Evolutionary conservation across 148 eudicot genomes (phyloP).

Genomic region (Chenopodium album): DNA sequence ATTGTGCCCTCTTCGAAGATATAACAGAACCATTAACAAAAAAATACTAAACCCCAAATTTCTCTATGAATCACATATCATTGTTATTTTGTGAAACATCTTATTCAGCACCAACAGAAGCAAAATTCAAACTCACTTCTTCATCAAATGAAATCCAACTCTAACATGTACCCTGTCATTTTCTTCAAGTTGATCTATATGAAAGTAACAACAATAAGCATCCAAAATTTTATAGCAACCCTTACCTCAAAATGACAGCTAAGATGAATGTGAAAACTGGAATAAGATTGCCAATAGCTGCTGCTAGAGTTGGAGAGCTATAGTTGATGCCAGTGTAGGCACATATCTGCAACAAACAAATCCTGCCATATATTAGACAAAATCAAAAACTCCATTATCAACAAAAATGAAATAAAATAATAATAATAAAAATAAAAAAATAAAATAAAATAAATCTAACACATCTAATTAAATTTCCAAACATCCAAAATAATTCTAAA

Average conservation of each 20-base stretch:
- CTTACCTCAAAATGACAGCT: conserved; percentile 54
- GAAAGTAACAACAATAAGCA: background rate
- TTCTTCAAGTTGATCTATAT: background rate
- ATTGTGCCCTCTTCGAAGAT: no score
- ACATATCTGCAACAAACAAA: conserved; percentile 49
- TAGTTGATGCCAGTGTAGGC: conserved; percentile 53
- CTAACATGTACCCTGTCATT: background rate
- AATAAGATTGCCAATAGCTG: conserved; percentile 65
- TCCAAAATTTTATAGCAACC: background rate
- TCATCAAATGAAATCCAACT: background rate
- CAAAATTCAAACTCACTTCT: background rate
- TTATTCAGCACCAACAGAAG: no score
- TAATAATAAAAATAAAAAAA: no score
- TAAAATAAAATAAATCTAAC: background rate
- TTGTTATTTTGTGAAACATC: no score
- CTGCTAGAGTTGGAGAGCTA: conserved; percentile 68
- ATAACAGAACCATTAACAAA: no score
- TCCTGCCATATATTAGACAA: conserved; percentile 43
- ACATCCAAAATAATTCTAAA: background rate
- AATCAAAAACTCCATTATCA: background rate
- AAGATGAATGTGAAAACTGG: conserved; percentile 67
- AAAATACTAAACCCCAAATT: no score
- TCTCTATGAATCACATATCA: no score
- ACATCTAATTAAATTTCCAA: background rate
- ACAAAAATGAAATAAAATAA: no score